A percentile compares a stretch with the other conserved stretches of the same genome.
These are phyloP conservation scores for Ceratobasidium sp. DNA, from an alignment of 1,284 basidiomycete species.

Conservation along the genomic window DNA sequence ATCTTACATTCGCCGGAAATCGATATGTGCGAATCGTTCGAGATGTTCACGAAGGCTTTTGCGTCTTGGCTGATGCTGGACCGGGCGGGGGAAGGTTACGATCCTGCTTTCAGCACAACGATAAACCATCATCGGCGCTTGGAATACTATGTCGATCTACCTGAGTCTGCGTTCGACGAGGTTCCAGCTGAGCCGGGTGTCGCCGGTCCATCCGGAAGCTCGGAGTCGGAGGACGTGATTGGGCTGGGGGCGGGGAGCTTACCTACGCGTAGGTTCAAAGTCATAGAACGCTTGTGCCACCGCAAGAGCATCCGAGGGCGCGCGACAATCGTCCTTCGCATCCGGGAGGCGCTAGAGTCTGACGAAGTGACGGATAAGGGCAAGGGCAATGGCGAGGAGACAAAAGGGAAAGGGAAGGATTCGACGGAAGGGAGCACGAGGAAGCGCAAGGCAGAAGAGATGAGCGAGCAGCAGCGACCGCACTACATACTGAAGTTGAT, in stretches of 20 bases:
- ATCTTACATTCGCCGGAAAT: constrained; percentile 26
- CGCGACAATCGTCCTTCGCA: constrained; percentile 17
- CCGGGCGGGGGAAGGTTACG: background rate
- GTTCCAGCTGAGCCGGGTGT: too few species aligned
- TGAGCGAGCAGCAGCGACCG: background rate
- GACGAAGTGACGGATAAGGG: background rate
- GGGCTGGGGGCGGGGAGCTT: background rate
- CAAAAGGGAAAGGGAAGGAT: background rate
- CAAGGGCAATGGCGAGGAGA: background rate
- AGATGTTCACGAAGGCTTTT: constrained; percentile 6
- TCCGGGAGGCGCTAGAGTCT: background rate
- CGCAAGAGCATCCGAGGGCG: constrained; percentile 20
- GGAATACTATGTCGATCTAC: constrained; percentile 26
- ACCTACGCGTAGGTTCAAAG: constrained; percentile 9
- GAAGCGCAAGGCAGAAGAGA: background rate
- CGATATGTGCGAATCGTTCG: background rate
- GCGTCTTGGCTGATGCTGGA: constrained; percentile 15
- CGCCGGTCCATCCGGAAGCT: too few species aligned
- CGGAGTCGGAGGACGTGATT: too few species aligned
- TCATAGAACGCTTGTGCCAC: constrained; percentile 14
- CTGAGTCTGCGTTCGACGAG: background rate
- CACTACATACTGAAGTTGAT: constrained; percentile 34
- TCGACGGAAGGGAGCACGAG: background rate
- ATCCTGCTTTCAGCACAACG: background rate
- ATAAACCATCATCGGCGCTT: background rate